Evolutionary conservation across 306 rosid species (phyloP).

Genomic region (Gastrolobium bilobum): DNA sequence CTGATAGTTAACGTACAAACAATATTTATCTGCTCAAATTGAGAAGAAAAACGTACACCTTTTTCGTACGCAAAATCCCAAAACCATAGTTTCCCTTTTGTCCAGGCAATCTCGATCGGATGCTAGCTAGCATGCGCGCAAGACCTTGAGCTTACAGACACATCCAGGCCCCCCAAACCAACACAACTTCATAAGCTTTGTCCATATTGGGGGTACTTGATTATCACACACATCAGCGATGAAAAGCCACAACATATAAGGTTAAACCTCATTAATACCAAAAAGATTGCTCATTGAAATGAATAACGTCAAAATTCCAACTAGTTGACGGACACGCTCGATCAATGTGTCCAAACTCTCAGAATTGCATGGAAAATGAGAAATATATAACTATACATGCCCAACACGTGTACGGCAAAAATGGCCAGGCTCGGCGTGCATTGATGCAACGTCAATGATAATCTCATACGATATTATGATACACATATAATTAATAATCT

Average conservation of each 20-base stretch:
- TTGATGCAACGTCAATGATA: conserved; percentile 41
- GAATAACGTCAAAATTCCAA: conserved; percentile 1
- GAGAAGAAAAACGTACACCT: not conserved
- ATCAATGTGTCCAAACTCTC: conserved; percentile 28
- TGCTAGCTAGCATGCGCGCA: conserved; percentile 26
- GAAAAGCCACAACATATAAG: conserved; percentile 26
- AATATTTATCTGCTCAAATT: not conserved
- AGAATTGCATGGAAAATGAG: conserved; percentile 39
- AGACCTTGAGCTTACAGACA: conserved; percentile 27
- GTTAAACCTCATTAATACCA: conserved; percentile 51
- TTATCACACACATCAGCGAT: conserved; percentile 41
- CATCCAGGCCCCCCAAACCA: conserved; percentile 39
- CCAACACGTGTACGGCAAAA: conserved; percentile 69
- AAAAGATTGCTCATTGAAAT: conserved; percentile 43
- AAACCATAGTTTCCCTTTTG: conserved; percentile 43
- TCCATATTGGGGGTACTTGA: conserved; percentile 31
- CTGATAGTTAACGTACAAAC: not conserved
- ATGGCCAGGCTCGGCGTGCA: conserved; percentile 30
- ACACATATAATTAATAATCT: not conserved
- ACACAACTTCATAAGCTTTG: conserved; percentile 34
- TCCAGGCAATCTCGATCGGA: conserved; percentile 35
- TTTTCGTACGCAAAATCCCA: conserved; percentile 45
- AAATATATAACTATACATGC: conserved; percentile 30
- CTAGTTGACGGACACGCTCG: conserved; percentile 21
- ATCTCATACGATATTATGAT: not conserved